Percentiles rank a stretch among this genome's conserved stretches.
These are phyloP conservation scores for Volutella citrinella DNA, from an alignment of 2,329 filamentous ascomycete species.

Conservation along the genomic window DNA sequence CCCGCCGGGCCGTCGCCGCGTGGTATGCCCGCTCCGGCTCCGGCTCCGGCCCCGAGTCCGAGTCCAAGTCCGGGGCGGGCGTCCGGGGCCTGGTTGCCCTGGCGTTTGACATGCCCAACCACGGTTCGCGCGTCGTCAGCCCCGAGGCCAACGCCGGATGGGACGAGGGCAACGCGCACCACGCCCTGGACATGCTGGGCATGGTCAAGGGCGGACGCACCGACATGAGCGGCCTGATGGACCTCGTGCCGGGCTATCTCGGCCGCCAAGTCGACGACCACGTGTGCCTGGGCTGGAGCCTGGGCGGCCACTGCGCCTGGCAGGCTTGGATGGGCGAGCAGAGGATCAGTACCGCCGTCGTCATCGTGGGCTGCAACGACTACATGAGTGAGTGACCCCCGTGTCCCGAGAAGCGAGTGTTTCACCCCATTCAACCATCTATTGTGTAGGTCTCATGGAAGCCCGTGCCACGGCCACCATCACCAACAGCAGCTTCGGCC, in stretches of 20 bases:
- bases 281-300: constrained; percentile 75
- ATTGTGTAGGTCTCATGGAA: constrained; percentile 58
- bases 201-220: constrained; percentile 68
- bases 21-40: constrained; percentile 54
- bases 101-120: constrained; percentile 90
- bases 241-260: constrained; percentile 73
- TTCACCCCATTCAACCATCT: constrained; percentile 68
- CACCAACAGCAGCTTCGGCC: constrained; percentile 45
- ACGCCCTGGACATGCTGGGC: constrained; percentile 91
- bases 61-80: no score
- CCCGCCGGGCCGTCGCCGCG: constrained; percentile 62
- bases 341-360: constrained; percentile 72
- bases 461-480: constrained; percentile 72
- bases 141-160: constrained; percentile 71
- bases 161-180: constrained; percentile 72
- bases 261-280: constrained; percentile 55
- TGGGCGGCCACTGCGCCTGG: constrained; percentile 89
- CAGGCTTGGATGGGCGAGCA: constrained; percentile 76
- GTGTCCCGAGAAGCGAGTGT: constrained; percentile 73
- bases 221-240: constrained; percentile 75
- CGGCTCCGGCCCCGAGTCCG: constrained; percentile 18
- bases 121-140: constrained; percentile 71
- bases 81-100: constrained; percentile 74
- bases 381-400: constrained; percentile 62
- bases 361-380: constrained; percentile 87